phyloP scores from a whole-genome alignment of 495 filamentous ascomycete species.

The Chlorociboria aeruginascens region DNA sequence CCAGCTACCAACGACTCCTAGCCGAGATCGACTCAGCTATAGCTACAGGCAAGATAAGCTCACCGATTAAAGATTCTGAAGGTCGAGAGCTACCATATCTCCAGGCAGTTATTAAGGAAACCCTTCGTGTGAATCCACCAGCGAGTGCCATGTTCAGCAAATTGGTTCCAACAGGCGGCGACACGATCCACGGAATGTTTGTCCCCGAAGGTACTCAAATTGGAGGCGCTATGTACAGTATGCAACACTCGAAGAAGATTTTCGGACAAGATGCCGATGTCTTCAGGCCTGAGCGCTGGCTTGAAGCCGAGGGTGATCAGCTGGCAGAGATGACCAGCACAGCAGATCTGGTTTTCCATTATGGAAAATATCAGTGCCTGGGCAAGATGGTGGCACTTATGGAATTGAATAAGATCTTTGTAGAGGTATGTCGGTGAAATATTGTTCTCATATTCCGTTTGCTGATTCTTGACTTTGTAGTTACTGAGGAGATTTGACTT shows the following conservation, averaged over 20 bases:
- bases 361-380: constrained; percentile 29
- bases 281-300: constrained; percentile 20
- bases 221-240: background rate
- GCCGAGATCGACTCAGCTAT: background rate
- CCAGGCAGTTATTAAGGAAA: constrained; percentile 35
- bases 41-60: background rate
- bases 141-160: constrained; percentile 24
- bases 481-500: background rate
- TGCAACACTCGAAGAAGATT: background rate
- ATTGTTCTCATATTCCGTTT: background rate
- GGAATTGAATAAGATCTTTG: constrained; percentile 39
- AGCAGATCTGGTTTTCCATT: constrained; percentile 27
- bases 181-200: background rate
- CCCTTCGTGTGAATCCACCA: constrained; percentile 30
- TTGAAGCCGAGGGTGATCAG: constrained; percentile 11
- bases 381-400: constrained; percentile 31
- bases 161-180: constrained; percentile 5
- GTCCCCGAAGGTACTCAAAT: background rate
- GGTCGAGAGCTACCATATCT: constrained; percentile 34
- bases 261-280: constrained; percentile 18
- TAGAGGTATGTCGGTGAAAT: constrained; percentile 30
- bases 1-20: background rate
- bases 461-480: background rate
- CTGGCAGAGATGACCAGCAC: constrained; percentile 22
- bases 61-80: constrained; percentile 24